These are phyloP conservation scores for Melanopsichium pennsylvanicum DNA, from an alignment of 1,284 basidiomycete genomes.

Conservation along the genomic window DNA sequence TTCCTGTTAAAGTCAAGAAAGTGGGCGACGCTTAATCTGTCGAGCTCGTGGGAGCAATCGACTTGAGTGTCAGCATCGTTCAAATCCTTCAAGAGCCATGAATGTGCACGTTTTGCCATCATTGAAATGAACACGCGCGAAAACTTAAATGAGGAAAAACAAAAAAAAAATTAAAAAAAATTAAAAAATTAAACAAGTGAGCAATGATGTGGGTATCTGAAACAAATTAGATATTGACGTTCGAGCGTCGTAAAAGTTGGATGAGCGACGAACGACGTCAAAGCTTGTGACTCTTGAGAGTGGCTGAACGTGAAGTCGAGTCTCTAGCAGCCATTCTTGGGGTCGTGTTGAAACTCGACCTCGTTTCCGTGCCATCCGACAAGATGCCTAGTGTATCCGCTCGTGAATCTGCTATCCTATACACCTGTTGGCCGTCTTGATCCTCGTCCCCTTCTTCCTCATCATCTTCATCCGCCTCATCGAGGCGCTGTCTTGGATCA, in stretches of 20 bases:
- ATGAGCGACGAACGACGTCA: too few species aligned
- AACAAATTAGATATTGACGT: too few species aligned
- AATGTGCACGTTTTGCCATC: too few species aligned
- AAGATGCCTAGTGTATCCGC: background rate
- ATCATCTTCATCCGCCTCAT: constrained; percentile 17
- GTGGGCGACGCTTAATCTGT: constrained; percentile 40
- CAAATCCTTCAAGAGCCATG: too few species aligned
- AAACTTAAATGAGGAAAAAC: too few species aligned
- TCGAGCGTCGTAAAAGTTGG: too few species aligned
- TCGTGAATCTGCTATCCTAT: background rate
- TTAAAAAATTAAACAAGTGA: background rate
- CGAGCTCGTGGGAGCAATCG: background rate
- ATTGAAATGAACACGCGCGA: too few species aligned
- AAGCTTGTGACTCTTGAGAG: constrained; percentile 16
- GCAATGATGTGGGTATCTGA: background rate
- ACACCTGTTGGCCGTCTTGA: background rate
- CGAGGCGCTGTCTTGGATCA: constrained; percentile 1
- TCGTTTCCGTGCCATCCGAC: background rate
- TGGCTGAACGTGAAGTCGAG: constrained; percentile 11
- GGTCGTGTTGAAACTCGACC: constrained; percentile 20
- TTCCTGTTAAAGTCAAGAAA: constrained; percentile 42
- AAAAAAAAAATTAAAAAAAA: too few species aligned
- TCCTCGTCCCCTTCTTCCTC: constrained; percentile 13
- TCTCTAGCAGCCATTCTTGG: constrained; percentile 5
- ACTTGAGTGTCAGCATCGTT: too few species aligned